phyloP scores from a whole-genome alignment of 331 rosid species.

The Rosa hybrid region DNA sequence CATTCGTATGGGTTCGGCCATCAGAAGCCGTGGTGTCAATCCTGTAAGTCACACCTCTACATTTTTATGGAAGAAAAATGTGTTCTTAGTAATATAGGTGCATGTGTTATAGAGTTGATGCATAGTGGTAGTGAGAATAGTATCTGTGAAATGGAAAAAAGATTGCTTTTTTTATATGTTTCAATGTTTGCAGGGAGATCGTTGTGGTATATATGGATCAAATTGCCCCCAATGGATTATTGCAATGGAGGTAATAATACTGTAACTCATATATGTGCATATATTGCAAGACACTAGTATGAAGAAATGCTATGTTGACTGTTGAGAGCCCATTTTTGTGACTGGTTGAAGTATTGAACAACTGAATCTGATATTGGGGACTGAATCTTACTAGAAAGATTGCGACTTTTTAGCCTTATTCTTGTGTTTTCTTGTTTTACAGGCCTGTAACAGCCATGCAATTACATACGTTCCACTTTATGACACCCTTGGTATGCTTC shows the following conservation, averaged over 20 bases:
- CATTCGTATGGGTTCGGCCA: conserved; percentile 70
- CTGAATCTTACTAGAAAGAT: not conserved
- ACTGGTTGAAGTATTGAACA: not conserved
- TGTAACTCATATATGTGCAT: not conserved
- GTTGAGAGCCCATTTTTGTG: not conserved
- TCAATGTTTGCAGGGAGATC: conserved; percentile 58
- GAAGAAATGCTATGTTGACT: not conserved
- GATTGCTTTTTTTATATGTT: not conserved
- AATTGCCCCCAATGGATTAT: conserved; percentile 67
- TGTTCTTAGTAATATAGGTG: not conserved
- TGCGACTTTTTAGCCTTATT: not conserved
- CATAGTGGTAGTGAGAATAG: no score
- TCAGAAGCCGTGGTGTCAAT: conserved; percentile 66
- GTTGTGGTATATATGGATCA: conserved; percentile 86
- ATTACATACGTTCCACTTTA: conserved; percentile 80
- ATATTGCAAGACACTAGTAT: not conserved
- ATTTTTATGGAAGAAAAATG: not conserved
- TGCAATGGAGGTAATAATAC: conserved; percentile 49
- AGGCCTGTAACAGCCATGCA: conserved; percentile 89
- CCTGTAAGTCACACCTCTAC: conserved; percentile 47
- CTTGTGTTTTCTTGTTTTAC: conserved; percentile 20
- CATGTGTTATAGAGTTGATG: not conserved
- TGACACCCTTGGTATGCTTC: conserved; percentile 76
- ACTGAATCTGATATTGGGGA: not conserved
- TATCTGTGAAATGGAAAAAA: not conserved